phyloP scores from a whole-genome alignment of 108 stramenopile species.

The Conticribra guillardii region DNA sequence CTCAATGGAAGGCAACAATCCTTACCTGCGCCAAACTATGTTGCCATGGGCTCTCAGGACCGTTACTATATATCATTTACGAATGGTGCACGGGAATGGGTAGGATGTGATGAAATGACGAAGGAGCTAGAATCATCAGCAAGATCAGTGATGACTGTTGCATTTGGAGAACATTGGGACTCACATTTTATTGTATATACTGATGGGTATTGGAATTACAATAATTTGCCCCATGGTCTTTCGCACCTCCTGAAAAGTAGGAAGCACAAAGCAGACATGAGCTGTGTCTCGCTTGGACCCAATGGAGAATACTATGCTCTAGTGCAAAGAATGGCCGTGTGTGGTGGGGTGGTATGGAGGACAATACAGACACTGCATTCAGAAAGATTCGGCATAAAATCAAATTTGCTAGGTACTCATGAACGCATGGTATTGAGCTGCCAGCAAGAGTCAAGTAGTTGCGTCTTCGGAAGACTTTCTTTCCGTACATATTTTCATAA shows the following conservation, averaged over 20 bases:
- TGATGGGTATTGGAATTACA: conserved; percentile 67
- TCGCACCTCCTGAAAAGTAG: conserved; percentile 48
- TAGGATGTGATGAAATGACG: conserved; percentile 59
- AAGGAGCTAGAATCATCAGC: conserved; percentile 40
- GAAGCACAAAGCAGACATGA: conserved; percentile 50
- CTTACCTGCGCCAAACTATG: conserved; percentile 53
- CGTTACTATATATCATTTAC: conserved; percentile 63
- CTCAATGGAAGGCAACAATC: conserved; percentile 44
- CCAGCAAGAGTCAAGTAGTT: too few species aligned
- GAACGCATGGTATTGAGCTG: too few species aligned
- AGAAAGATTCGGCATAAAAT: too few species aligned
- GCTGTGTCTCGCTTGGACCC: conserved; percentile 60
- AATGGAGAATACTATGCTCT: conserved; percentile 72
- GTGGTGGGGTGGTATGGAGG: conserved; percentile 82
- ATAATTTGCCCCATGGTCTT: conserved; percentile 52
- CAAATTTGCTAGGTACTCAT: too few species aligned
- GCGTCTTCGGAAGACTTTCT: too few species aligned
- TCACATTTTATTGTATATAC: conserved; percentile 65
- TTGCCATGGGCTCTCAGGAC: conserved; percentile 58
- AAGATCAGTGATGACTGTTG: conserved; percentile 40
- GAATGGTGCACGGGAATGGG: conserved; percentile 59
- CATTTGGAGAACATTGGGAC: conserved; percentile 65
- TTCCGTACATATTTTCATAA: too few species aligned
- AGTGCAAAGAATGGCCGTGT: conserved; percentile 59
- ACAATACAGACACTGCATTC: too few species aligned